These are phyloP conservation scores for Neoboletus magnificus DNA, from an alignment of 768 basidiomycete genomes.

Conservation along the genomic window DNA sequence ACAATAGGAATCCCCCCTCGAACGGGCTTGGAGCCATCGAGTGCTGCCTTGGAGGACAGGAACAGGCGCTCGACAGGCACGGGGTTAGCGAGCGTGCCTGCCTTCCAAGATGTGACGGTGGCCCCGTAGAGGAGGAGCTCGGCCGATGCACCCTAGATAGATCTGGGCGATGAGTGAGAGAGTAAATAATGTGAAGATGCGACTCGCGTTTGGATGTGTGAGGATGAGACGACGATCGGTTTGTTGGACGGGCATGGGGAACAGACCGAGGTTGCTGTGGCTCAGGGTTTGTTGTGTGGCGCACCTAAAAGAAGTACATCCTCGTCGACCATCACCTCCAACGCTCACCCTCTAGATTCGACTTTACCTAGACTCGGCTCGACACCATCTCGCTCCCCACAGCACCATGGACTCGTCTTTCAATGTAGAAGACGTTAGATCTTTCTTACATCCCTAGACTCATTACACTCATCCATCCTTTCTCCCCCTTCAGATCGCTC, in stretches of 20 bases:
- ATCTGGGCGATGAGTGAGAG: neutral
- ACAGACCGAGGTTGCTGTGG: neutral
- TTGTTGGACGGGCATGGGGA: slow-evolving; percentile 55
- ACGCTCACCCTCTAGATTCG: neutral
- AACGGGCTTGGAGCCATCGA: slow-evolving; percentile 80
- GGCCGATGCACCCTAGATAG: slow-evolving; percentile 55
- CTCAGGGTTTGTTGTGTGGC: slow-evolving; percentile 19
- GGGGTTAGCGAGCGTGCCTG: slow-evolving; percentile 35
- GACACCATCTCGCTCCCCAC: neutral
- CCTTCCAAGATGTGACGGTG: slow-evolving; percentile 84
- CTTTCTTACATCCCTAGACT: slow-evolving; percentile 1
- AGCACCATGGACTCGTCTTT: slow-evolving; percentile 64
- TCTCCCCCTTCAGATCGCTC: slow-evolving; percentile 62
- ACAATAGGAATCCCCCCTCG: slow-evolving; percentile 59
- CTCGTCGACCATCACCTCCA: neutral
- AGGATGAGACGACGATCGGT: slow-evolving; percentile 44
- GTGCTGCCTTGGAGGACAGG: slow-evolving; percentile 70
- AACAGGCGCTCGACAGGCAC: slow-evolving; percentile 68
- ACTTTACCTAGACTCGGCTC: neutral
- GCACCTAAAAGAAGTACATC: slow-evolving; percentile 11
- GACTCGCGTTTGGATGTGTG: slow-evolving; percentile 58
- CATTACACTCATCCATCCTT: slow-evolving; percentile 12
- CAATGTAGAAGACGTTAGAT: slow-evolving; percentile 64
- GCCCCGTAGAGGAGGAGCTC: slow-evolving; percentile 80
- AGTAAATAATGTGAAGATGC: neutral